phyloP scores from a whole-genome alignment of 352 stramenopile genomes.

The Phytophthora rubi region DNA sequence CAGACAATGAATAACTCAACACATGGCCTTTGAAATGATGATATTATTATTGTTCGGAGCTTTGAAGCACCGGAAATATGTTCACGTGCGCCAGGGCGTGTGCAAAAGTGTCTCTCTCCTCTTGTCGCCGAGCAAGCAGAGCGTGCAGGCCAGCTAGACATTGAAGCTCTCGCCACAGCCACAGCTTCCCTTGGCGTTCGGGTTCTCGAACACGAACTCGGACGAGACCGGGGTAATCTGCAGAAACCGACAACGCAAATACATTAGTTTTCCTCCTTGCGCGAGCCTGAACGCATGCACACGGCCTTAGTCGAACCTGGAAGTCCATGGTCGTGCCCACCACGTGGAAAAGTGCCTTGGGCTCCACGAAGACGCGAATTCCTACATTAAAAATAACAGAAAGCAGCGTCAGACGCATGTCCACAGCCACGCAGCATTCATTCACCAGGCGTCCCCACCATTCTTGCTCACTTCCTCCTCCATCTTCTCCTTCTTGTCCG shows the following conservation, averaged over 20 bases:
- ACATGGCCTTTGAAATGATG: slow-evolving; percentile 33
- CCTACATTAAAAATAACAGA: slow-evolving; percentile 45
- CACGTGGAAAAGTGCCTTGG: slow-evolving; percentile 98
- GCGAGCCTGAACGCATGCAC: background rate
- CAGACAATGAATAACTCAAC: slow-evolving; percentile 1
- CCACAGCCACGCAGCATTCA: slow-evolving; percentile 4
- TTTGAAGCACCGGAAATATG: slow-evolving; percentile 24
- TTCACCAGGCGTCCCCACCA: slow-evolving; percentile 41
- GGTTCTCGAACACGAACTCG: slow-evolving; percentile 99
- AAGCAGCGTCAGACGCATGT: slow-evolving; percentile 12
- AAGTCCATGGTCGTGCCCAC: slow-evolving; percentile 99
- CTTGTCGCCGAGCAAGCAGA: slow-evolving; percentile 10
- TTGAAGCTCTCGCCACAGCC: slow-evolving; percentile 99
- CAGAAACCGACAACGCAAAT: slow-evolving; percentile 5
- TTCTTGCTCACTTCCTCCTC: slow-evolving; percentile 95
- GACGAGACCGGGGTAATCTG: slow-evolving; percentile 96
- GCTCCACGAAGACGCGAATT: slow-evolving; percentile 98
- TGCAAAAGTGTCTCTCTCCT: slow-evolving; percentile 20
- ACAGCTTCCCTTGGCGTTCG: slow-evolving; percentile 99
- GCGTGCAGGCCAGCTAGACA: slow-evolving; percentile 74
- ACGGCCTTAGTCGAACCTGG: slow-evolving; percentile 48
- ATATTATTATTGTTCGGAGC: slow-evolving; percentile 45
- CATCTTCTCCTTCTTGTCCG: slow-evolving; percentile 93
- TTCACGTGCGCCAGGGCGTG: slow-evolving; percentile 13
- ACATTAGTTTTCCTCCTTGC: background rate